Conservation (phyloP, 768 basidiomycete genomes). For the Termitomyces heimii region DNA sequence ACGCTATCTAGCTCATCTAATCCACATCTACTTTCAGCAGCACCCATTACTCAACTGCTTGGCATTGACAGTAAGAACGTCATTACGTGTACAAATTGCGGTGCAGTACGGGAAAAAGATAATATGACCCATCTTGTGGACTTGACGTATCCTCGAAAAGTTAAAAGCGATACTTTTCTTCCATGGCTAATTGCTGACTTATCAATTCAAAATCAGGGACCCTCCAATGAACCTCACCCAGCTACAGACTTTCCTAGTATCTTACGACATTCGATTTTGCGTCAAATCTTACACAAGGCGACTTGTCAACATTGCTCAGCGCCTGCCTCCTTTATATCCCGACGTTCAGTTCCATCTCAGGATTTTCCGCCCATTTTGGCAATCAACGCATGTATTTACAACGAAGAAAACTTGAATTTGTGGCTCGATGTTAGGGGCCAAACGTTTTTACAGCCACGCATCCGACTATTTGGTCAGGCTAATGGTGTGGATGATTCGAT, state of each 20-base stretch:
- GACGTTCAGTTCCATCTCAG: conserved; percentile 54
- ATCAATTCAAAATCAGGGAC: conserved; percentile 17
- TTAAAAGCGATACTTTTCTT: conserved; percentile 22
- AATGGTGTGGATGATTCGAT: conserved; percentile 53
- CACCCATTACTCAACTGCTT: conserved; percentile 82
- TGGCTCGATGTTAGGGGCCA: conserved; percentile 68
- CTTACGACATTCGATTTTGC: conserved; percentile 68
- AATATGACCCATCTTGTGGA: conserved; percentile 82
- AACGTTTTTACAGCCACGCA: conserved; percentile 53
- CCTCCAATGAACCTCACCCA: conserved; percentile 29
- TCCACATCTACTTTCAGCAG: conserved; percentile 32
- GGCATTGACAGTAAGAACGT: conserved; percentile 76
- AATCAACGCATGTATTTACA: conserved; percentile 78
- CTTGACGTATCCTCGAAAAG: conserved; percentile 81
- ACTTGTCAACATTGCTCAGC: conserved; percentile 82
- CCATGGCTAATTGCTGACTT: neutral
- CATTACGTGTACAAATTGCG: conserved; percentile 72
- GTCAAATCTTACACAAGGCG: conserved; percentile 81
- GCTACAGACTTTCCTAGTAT: conserved; percentile 58
- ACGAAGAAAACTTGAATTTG: conserved; percentile 62
- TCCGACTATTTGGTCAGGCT: conserved; percentile 55
- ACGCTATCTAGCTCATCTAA: conserved; percentile 15
- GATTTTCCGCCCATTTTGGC: conserved; percentile 82
- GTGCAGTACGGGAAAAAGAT: conserved; percentile 64
- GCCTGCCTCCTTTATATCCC: conserved; percentile 65